Base-by-base conservation (phyloP, 129 eudicot genomes). In the Pulicaria dysenterica region DNA sequence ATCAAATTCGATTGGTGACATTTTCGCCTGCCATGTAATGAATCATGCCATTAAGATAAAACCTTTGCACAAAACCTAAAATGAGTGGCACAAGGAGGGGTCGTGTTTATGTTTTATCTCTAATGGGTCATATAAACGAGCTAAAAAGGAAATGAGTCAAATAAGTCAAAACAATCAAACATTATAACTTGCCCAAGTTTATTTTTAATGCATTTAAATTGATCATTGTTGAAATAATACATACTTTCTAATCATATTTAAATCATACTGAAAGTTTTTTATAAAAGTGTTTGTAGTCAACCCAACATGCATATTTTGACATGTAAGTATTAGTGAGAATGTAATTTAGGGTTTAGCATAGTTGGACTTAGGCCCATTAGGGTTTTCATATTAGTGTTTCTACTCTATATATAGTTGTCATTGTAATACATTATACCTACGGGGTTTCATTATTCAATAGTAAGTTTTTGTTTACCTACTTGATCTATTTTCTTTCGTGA, bases 1-100 rank as follows among this genome's bases (percentile, higher is more conserved):
- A 61, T 89, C 95, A 59, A 93, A 93, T 45, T 83, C 86, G 17
- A 89, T 93, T 5, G 92, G 92, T 17, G 97, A 91, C 86, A 89
- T 85, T 59, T 85, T 92, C 11, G 91, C 98, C 96, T 92, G 95
- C 24, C 47, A 6, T 19, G 57, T 54, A 36, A 15, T 38, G 43
- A 45, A 76, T 19, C 14, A 46, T 49, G 14, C 59, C 9, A 15
- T 74, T 69, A 68, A 75, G 31, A 66, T 9, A 57, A 4, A 55
- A 12, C 31, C 17, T 8, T 3, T 38, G 72, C 2, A 19, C 38
- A 41, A 8, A 1, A 19, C 11, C 49, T 17, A 44, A 47, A 43
- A 70, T 41, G 54, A 2, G 9, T 6, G 7, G 16, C 7, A 19
- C 11, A 8, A 6, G 34, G 8, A 10, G 2, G 64, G 16, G 5